phyloP scores from a whole-genome alignment of 768 basidiomycete species.

The Tricholoma flavovirens region DNA sequence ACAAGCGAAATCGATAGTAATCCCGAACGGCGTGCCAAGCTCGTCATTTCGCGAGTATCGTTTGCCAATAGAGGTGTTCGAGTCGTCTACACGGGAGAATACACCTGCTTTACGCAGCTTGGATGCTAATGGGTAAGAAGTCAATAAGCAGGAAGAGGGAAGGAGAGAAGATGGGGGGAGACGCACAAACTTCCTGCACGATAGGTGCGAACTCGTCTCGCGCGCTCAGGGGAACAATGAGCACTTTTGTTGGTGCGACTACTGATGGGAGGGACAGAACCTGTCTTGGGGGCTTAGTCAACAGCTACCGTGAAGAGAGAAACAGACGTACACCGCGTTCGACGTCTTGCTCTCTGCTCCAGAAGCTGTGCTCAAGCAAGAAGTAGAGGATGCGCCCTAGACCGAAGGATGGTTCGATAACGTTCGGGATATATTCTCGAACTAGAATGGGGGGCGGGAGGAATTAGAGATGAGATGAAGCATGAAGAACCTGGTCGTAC shows the following conservation, averaged over 20 bases:
- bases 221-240: slow-evolving; percentile 91
- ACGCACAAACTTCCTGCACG: slow-evolving; percentile 87
- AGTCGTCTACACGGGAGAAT: slow-evolving; percentile 93
- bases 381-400: slow-evolving; percentile 93
- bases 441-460: slow-evolving; percentile 42
- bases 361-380: slow-evolving; percentile 92
- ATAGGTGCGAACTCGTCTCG: slow-evolving; percentile 81
- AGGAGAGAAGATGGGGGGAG: not conserved
- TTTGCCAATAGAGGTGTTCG: slow-evolving; percentile 90
- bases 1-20: slow-evolving; percentile 93
- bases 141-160: slow-evolving; percentile 4
- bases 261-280: slow-evolving; percentile 86
- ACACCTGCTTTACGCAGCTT: slow-evolving; percentile 87
- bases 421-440: slow-evolving; percentile 94
- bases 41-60: slow-evolving; percentile 98
- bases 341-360: slow-evolving; percentile 88
- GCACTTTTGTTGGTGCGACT: slow-evolving; percentile 93
- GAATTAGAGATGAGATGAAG: not conserved
- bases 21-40: slow-evolving; percentile 93
- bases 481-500: slow-evolving; percentile 36
- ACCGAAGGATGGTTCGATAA: slow-evolving; percentile 98
- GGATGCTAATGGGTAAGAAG: slow-evolving; percentile 44
- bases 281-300: slow-evolving; percentile 28
- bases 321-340: slow-evolving; percentile 71
- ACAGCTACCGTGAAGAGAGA: not conserved